Percentiles rank a stretch among this genome's conserved stretches.
These are phyloP conservation scores for Ogataea philodendri DNA, from an alignment of 805 yeast species.

Conservation along the genomic window DNA sequence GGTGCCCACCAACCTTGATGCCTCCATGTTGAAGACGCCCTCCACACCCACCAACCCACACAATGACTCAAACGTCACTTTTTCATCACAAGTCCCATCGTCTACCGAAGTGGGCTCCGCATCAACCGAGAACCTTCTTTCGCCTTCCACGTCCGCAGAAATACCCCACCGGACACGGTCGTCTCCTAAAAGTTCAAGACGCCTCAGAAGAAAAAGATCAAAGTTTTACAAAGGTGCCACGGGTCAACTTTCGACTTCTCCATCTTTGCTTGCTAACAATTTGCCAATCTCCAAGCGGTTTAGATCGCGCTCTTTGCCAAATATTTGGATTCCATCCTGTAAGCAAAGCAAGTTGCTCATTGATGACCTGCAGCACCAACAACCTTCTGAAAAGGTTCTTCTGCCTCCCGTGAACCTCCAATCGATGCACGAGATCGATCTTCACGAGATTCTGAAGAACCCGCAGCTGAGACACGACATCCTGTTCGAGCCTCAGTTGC, in stretches of 20 bases:
- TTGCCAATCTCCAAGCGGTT: conserved; percentile 28
- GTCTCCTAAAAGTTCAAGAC: conserved; percentile 15
- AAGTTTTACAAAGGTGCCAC: conserved; percentile 17
- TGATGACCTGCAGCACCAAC: conserved; percentile 20
- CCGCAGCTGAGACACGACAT: conserved; percentile 94
- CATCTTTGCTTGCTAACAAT: conserved; percentile 9
- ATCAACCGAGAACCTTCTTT: conserved; percentile 4
- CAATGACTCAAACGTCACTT: conserved; percentile 14
- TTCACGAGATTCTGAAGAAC: conserved; percentile 83
- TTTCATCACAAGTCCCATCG: conserved; percentile 14
- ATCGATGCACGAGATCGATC: conserved; percentile 79
- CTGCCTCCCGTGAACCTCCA: conserved; percentile 83
- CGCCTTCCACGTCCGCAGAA: conserved; percentile 10
- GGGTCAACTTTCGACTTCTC: conserved; percentile 7
- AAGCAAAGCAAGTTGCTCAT: conserved; percentile 21
- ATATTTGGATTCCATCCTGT: conserved; percentile 31
- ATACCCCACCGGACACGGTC: conserved; percentile 16
- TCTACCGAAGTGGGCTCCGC: conserved; percentile 8
- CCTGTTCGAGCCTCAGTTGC: conserved; percentile 85
- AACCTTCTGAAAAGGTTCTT: conserved; percentile 11
- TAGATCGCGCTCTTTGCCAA: conserved; percentile 37
- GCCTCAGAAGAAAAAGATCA: conserved; percentile 17
- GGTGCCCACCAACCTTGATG: conserved; percentile 24
- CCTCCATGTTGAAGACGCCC: conserved; percentile 20
- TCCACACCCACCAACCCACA: conserved; percentile 12